Percentiles rank a stretch among this genome's conserved stretches.
Evolutionary conservation across 371 early-diverging fungal species (phyloP).

Genomic region (Mortierella sp.): DNA sequence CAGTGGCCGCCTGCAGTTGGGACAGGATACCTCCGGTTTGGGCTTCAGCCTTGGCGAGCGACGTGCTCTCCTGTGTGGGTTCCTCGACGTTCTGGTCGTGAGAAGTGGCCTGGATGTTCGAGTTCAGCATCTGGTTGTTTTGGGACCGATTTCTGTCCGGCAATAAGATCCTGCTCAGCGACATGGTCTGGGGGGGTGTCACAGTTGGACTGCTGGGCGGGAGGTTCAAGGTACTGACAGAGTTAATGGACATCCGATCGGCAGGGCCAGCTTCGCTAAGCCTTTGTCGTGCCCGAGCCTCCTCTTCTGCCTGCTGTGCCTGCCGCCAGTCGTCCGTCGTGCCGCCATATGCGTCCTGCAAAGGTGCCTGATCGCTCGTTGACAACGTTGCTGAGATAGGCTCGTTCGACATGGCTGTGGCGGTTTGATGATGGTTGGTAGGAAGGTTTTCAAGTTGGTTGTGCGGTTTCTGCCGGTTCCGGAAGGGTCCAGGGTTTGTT

Average conservation of each 20-base stretch:
- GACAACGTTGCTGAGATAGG: slow-evolving; percentile 21
- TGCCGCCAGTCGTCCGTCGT: slow-evolving; percentile 54
- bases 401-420: slow-evolving; percentile 36
- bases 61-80: slow-evolving; percentile 35
- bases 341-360: slow-evolving; percentile 50
- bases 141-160: slow-evolving; percentile 36
- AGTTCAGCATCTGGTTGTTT: neutral
- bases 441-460: slow-evolving; percentile 10
- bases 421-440: slow-evolving; percentile 1
- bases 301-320: slow-evolving; percentile 31
- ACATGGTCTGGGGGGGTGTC: slow-evolving; percentile 1
- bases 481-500: slow-evolving; percentile 30
- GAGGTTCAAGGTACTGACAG: slow-evolving; percentile 49
- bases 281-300: slow-evolving; percentile 26
- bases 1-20: slow-evolving; percentile 40
- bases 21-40: slow-evolving; percentile 42
- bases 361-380: neutral
- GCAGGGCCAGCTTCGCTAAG: slow-evolving; percentile 31
- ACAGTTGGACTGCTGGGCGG: slow-evolving; percentile 27
- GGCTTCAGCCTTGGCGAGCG: slow-evolving; percentile 36
- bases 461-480: slow-evolving; percentile 32
- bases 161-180: slow-evolving; percentile 39
- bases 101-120: neutral
- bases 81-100: slow-evolving; percentile 4
- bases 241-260: slow-evolving; percentile 37